These are phyloP conservation scores for Peronospora destructor DNA, from an alignment of 352 stramenopile genomes.

Conservation along the genomic window DNA sequence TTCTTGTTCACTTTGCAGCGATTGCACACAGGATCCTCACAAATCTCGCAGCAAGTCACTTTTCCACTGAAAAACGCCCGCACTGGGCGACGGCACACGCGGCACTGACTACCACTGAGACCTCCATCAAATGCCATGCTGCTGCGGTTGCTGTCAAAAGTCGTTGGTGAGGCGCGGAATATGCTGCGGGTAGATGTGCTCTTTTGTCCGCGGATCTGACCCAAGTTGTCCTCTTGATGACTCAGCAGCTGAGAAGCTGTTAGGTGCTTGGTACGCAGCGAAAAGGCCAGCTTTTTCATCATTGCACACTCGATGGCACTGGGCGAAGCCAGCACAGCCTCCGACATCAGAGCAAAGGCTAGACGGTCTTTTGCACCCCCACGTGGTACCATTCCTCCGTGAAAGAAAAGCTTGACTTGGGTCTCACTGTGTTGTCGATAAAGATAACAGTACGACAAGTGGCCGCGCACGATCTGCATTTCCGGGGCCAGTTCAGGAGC, in stretches of 20 bases:
- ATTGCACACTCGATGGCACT: conserved; percentile 44
- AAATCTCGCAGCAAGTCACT: conserved; percentile 30
- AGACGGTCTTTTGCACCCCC: conserved; percentile 43
- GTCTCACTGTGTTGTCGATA: conserved; percentile 34
- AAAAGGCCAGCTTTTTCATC: conserved; percentile 71
- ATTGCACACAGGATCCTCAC: conserved; percentile 31
- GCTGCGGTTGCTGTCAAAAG: conserved; percentile 22
- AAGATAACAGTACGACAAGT: conserved; percentile 49
- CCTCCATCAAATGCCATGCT: conserved; percentile 12
- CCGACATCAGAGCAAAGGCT: conserved; percentile 37
- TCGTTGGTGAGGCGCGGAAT: conserved; percentile 19
- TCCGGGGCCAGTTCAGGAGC: conserved; percentile 52
- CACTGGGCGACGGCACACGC: conserved; percentile 19
- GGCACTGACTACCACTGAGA: conserved; percentile 11
- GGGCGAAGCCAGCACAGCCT: conserved; percentile 37
- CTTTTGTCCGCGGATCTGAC: conserved; percentile 17
- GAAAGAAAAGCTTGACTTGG: conserved; percentile 53
- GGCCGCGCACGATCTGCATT: conserved; percentile 55
- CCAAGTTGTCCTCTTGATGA: conserved; percentile 18
- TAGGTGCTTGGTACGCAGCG: conserved; percentile 33
- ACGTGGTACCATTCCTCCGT: conserved; percentile 39
- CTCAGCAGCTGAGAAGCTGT: conserved; percentile 15
- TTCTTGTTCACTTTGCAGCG: conserved; percentile 45
- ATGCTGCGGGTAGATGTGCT: conserved; percentile 16
- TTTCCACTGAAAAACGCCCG: conserved; percentile 24